Evolutionary conservation across 2,329 filamentous ascomycete genomes (phyloP).

Genomic region (Calycina marina): DNA sequence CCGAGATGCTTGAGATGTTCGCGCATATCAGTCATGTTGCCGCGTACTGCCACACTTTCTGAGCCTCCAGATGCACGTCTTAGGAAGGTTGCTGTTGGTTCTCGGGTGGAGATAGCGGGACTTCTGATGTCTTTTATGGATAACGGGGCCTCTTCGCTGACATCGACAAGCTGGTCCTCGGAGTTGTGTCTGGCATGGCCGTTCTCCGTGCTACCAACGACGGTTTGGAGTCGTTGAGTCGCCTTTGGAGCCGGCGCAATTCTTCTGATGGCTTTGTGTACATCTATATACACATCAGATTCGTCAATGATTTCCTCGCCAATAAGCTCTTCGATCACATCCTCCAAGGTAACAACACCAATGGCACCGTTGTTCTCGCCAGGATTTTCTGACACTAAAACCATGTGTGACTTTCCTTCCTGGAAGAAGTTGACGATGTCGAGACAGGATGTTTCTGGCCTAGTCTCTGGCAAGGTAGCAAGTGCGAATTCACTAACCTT

Average conservation of each 20-base stretch:
- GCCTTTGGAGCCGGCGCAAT: slow-evolving; percentile 45
- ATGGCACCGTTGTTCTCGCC: slow-evolving; percentile 84
- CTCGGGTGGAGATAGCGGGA: slow-evolving; percentile 14
- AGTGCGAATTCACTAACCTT: slow-evolving; percentile 81
- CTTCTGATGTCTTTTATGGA: slow-evolving; percentile 7
- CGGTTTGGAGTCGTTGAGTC: slow-evolving; percentile 42
- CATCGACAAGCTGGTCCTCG: slow-evolving; percentile 26
- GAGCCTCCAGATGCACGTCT: slow-evolving; percentile 41
- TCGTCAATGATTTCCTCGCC: slow-evolving; percentile 99
- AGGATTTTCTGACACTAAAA: slow-evolving; percentile 77
- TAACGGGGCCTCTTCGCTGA: slow-evolving; percentile 25
- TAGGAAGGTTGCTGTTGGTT: slow-evolving; percentile 37
- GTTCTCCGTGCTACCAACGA: slow-evolving; percentile 32
- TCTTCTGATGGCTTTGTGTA: slow-evolving; percentile 92
- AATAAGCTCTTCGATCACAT: slow-evolving; percentile 97
- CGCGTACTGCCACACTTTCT: slow-evolving; percentile 39
- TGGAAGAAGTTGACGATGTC: slow-evolving; percentile 99
- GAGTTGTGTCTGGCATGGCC: slow-evolving; percentile 20
- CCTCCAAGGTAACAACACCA: slow-evolving; percentile 89
- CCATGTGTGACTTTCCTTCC: slow-evolving; percentile 98
- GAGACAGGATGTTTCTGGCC: slow-evolving; percentile 87
- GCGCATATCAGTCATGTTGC: slow-evolving; percentile 46
- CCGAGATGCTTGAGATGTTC: slow-evolving; percentile 50
- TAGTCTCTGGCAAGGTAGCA: slow-evolving; percentile 86
- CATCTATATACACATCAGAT: slow-evolving; percentile 94